Evolutionary conservation across 1,139 yeast species (phyloP).

Genomic region (Kurtzmaniella quercitrusa): DNA sequence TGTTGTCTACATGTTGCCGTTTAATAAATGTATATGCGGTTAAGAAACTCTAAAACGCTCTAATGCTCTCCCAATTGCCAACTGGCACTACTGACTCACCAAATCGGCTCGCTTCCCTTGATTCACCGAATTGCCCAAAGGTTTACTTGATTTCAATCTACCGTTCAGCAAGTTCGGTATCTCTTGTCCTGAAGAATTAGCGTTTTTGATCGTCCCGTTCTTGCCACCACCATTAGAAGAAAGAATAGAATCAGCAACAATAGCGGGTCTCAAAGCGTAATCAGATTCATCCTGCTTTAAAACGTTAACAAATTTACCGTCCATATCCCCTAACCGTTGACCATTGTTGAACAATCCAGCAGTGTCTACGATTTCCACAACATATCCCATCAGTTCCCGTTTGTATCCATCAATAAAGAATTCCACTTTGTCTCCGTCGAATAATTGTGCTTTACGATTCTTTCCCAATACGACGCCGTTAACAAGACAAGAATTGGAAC

Average conservation of each 20-base stretch:
- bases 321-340: constrained; percentile 15
- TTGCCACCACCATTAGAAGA: constrained; percentile 3
- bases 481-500: constrained; percentile 75
- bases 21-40: too few species aligned
- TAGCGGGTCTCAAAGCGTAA: constrained; percentile 24
- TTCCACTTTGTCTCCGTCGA: constrained; percentile 61
- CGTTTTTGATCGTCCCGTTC: constrained; percentile 10
- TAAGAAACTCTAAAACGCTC: too few species aligned
- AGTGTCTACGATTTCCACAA: constrained; percentile 46
- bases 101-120: constrained; percentile 26
- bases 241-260: constrained; percentile 16
- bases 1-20: neutral
- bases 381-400: constrained; percentile 49
- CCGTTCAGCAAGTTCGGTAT: neutral
- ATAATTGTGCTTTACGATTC: constrained; percentile 57
- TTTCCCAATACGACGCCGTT: constrained; percentile 58
- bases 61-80: constrained; percentile 14
- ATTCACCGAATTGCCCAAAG: constrained; percentile 4
- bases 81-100: constrained; percentile 21
- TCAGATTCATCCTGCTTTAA: constrained; percentile 26
- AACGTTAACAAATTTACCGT: constrained; percentile 17
- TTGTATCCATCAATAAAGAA: constrained; percentile 58
- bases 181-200: constrained; percentile 20
- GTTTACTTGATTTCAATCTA: neutral
- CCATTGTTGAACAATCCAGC: constrained; percentile 54